A percentile compares a stretch with the other conserved stretches of the same genome.
These are phyloP conservation scores for Globisporangium canariense DNA, from an alignment of 352 stramenopile genomes.

Conservation along the genomic window DNA sequence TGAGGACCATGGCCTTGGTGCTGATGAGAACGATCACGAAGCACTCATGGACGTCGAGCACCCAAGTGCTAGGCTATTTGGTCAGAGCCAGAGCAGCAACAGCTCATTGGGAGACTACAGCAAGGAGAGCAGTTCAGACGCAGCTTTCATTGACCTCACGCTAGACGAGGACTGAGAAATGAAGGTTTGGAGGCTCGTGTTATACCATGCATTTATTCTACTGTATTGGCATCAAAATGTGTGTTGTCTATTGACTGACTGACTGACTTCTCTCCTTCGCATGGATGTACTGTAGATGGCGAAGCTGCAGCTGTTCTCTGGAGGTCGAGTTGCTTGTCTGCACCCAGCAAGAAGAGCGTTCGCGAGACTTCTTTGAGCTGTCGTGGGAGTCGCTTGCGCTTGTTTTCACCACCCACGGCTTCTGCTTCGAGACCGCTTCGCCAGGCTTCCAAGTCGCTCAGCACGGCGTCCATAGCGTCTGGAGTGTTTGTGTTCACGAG, in stretches of 20 bases:
- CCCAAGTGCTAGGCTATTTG: too few species aligned
- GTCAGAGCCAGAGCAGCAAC: too few species aligned
- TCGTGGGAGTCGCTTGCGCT: neutral
- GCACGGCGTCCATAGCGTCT: constrained; percentile 1
- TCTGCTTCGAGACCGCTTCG: neutral
- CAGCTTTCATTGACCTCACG: constrained; percentile 18
- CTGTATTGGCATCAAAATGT: too few species aligned
- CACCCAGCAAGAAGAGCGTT: constrained; percentile 12
- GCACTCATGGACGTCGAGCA: neutral
- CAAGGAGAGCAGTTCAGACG: neutral
- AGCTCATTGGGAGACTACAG: neutral
- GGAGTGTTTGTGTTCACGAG: neutral
- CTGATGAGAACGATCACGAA: neutral
- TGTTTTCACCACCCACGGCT: neutral
- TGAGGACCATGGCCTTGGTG: neutral
- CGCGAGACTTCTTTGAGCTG: neutral
- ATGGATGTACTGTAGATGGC: too few species aligned
- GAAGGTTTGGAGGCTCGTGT: neutral
- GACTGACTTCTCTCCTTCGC: neutral
- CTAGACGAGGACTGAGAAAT: constrained; percentile 6
- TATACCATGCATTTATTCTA: neutral
- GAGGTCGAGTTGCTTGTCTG: constrained; percentile 13
- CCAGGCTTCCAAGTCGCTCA: constrained; percentile 9
- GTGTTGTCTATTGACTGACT: neutral
- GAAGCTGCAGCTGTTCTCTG: neutral